Conservation (phyloP, 495 filamentous ascomycete genomes). For the Rostrohypoxylon terebratum region DNA sequence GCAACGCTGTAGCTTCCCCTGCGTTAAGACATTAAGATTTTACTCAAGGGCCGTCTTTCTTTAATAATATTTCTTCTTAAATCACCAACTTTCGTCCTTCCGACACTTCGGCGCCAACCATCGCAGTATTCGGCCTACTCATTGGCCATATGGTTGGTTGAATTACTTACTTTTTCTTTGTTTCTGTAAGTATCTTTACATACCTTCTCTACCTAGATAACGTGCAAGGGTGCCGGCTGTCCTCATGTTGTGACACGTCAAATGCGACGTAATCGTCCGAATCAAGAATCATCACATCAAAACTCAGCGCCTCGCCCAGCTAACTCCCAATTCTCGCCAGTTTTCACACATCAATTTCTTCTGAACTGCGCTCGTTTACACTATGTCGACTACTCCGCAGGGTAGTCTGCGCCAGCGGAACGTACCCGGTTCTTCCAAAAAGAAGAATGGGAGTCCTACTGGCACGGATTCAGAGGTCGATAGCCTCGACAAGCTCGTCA, state of each 20-base stretch:
- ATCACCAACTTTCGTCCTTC: constrained; percentile 29
- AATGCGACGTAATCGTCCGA: constrained; percentile 29
- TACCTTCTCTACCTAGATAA: not conserved
- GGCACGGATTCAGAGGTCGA: constrained; percentile 62
- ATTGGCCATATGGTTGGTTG: constrained; percentile 43
- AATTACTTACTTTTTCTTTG: constrained; percentile 32
- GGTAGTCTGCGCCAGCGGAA: constrained; percentile 67
- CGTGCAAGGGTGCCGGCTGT: constrained; percentile 2
- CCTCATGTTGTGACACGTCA: constrained; percentile 22
- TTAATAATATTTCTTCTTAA: constrained; percentile 13
- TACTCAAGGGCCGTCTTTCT: constrained; percentile 26
- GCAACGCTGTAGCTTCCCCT: constrained; percentile 36
- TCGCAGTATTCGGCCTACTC: constrained; percentile 21
- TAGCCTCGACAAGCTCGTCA: constrained; percentile 51
- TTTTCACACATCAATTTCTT: constrained; percentile 29
- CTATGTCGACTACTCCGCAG: constrained; percentile 60
- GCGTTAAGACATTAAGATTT: constrained; percentile 39
- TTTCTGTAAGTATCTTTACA: constrained; percentile 40
- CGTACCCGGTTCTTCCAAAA: constrained; percentile 58
- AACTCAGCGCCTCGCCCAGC: not conserved
- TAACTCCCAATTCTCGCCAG: constrained; percentile 26
- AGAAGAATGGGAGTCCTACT: constrained; percentile 53
- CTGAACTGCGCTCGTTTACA: constrained; percentile 40
- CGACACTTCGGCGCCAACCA: constrained; percentile 36
- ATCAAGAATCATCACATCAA: constrained; percentile 18